Base-by-base conservation (phyloP, 768 basidiomycete genomes). In the Hypholoma sublateritium region DNA sequence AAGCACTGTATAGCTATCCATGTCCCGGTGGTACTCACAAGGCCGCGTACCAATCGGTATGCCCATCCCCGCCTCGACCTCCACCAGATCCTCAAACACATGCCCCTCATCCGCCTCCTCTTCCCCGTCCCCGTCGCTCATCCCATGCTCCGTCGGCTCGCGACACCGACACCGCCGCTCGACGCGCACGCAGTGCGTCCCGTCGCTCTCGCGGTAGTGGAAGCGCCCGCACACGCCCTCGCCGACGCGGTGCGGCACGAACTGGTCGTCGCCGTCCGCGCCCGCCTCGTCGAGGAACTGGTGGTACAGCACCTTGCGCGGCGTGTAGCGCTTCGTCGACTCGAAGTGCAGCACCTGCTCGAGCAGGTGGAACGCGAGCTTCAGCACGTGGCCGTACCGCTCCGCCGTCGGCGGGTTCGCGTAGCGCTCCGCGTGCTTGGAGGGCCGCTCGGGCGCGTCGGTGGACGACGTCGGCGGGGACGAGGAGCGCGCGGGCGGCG, bases 311-410 rank as follows among this genome's bases (percentile, higher is more conserved):
- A 89, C 92, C 6, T 82, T 76, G 16, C 80, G 78, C 3, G 95
- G 92, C 3, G 91, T 93, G 54, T 87, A 80, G 19, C 95, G 83
- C 52, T 82, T 84, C 19, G 85, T 87, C 6, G 87, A 85, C 66
- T 95, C 92, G 1, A 91, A 85, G 39, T 89, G 79, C 67, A 99
- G 78, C 17, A 93, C 72, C 50, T 77, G 72, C 57, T 87, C 86
- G 35, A 95, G 80, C 12, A 99, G 79, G 64, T 89, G 86, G 42
- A 98, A 78, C 1, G 89, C 93, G 25, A 74, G 61, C 54, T 83
- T 84, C 48, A 95, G 72, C 34, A 88, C 84, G 16, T 69, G 69
- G 37, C 72, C 72, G 59, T 88, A 83, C 13, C 76, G 74, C 43
- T 65, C 59, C 12, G 28, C 17, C 6, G 41, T 43, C 28, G 60